phyloP scores from a whole-genome alignment of 805 yeast species.

The Metschnikowia bowlesiae region DNA sequence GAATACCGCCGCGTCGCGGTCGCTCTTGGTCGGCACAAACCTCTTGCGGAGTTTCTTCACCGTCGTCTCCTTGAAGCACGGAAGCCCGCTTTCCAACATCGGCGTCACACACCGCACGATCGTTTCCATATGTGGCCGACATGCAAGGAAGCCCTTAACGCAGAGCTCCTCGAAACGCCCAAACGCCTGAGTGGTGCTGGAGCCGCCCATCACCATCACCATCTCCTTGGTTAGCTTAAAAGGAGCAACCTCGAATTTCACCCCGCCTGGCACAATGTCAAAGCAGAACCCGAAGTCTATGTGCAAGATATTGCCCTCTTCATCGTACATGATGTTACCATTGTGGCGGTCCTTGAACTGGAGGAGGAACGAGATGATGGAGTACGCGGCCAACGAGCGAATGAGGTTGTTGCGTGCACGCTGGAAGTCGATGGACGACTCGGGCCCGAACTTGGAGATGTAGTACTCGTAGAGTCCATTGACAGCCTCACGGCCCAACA shows the following conservation, averaged over 20 bases:
- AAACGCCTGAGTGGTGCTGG: slow-evolving; percentile 76
- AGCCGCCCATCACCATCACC: slow-evolving; percentile 96
- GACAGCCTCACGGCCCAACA: slow-evolving; percentile 98
- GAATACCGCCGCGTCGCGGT: slow-evolving; percentile 76
- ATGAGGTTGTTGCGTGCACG: slow-evolving; percentile 88
- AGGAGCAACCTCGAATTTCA: slow-evolving; percentile 96
- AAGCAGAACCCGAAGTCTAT: slow-evolving; percentile 98
- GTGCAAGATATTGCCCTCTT: slow-evolving; percentile 89
- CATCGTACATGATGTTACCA: slow-evolving; percentile 96
- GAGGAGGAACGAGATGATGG: slow-evolving; percentile 81
- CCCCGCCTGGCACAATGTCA: slow-evolving; percentile 99
- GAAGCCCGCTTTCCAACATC: slow-evolving; percentile 92
- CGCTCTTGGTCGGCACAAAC: slow-evolving; percentile 76
- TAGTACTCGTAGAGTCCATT: slow-evolving; percentile 93
- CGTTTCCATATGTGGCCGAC: slow-evolving; percentile 82
- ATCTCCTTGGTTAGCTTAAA: slow-evolving; percentile 94
- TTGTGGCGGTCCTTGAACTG: slow-evolving; percentile 98
- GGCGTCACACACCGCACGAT: slow-evolving; percentile 83
- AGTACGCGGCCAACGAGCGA: slow-evolving; percentile 90
- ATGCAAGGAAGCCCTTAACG: slow-evolving; percentile 84
- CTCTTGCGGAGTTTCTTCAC: slow-evolving; percentile 72
- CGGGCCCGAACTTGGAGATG: slow-evolving; percentile 91
- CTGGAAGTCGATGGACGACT: slow-evolving; percentile 82
- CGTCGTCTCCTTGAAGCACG: slow-evolving; percentile 89
- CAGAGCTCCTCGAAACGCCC: slow-evolving; percentile 93